Conservation (phyloP, 2,329 filamentous ascomycete species). For the Juglanconis juglandina region DNA sequence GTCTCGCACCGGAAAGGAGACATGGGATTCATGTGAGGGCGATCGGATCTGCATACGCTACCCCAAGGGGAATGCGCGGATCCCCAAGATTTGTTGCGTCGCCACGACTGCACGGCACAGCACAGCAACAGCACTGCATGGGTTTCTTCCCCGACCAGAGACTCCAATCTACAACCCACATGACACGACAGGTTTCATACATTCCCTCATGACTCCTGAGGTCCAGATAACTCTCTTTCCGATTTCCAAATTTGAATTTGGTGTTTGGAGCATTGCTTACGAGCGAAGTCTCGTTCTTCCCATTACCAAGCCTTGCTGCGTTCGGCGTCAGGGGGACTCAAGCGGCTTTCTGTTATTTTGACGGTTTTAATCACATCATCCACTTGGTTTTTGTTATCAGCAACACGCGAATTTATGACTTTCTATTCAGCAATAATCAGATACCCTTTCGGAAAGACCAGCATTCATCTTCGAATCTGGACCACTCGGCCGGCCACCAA, state of each 20-base stretch:
- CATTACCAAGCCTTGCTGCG: neutral
- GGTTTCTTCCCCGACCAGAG: neutral
- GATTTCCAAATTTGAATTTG: neutral
- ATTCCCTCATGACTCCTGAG: neutral
- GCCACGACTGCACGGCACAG: neutral
- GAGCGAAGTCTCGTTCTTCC: neutral
- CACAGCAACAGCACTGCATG: neutral
- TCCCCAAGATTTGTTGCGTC: neutral
- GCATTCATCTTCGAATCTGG: neutral
- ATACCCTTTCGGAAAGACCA: neutral
- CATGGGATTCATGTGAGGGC: conserved; percentile 25
- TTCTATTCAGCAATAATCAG: neutral
- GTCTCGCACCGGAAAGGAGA: conserved; percentile 35
- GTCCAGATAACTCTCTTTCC: neutral
- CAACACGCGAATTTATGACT: neutral
- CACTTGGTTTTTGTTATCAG: neutral
- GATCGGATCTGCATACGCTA: neutral
- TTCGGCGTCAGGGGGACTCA: neutral
- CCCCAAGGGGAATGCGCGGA: neutral
- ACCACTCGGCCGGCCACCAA: neutral
- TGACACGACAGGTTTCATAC: conserved; percentile 1
- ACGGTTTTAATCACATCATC: neutral
- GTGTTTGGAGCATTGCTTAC: neutral
- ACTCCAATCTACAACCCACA: neutral
- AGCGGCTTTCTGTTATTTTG: too few relatives aligned